These are phyloP conservation scores for Sarocladium kiliense DNA, from an alignment of 2,329 filamentous ascomycete species.

Conservation along the genomic window DNA sequence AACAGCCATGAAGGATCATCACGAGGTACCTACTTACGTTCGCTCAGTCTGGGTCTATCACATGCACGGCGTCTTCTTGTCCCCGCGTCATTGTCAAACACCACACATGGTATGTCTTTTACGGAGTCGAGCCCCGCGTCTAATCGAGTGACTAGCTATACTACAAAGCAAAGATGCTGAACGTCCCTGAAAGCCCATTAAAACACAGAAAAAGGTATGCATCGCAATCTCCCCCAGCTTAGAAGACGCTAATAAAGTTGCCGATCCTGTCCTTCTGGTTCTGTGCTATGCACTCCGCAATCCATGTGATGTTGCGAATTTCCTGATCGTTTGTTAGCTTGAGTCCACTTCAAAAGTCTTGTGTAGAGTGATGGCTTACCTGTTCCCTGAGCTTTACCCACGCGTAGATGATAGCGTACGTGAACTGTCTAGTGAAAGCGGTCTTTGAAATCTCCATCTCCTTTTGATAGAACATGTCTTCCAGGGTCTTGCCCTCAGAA, in stretches of 20 bases:
- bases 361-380: conserved; percentile 57
- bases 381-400: conserved; percentile 98
- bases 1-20: conserved; percentile 6
- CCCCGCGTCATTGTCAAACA: background rate
- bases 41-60: too few species aligned
- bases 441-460: conserved; percentile 98
- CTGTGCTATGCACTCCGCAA: conserved; percentile 98
- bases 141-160: conserved; percentile 8
- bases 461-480: conserved; percentile 98
- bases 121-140: too few species aligned
- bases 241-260: conserved; percentile 99
- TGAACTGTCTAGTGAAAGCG: conserved; percentile 94
- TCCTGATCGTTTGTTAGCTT: conserved; percentile 54
- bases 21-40: conserved; percentile 9
- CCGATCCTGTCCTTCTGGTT: conserved; percentile 99
- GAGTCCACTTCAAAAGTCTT: conserved; percentile 16
- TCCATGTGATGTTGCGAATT: conserved; percentile 99
- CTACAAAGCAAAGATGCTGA: conserved; percentile 25
- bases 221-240: conserved; percentile 23
- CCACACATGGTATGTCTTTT: background rate
- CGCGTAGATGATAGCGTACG: conserved; percentile 88
- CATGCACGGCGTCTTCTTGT: conserved; percentile 8
- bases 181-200: conserved; percentile 6
- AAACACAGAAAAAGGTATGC: conserved; percentile 15
- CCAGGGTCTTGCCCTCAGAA: conserved; percentile 80